Conservation (phyloP, 2,329 filamentous ascomycete species). For the Tolypocladium inflatum region DNA sequence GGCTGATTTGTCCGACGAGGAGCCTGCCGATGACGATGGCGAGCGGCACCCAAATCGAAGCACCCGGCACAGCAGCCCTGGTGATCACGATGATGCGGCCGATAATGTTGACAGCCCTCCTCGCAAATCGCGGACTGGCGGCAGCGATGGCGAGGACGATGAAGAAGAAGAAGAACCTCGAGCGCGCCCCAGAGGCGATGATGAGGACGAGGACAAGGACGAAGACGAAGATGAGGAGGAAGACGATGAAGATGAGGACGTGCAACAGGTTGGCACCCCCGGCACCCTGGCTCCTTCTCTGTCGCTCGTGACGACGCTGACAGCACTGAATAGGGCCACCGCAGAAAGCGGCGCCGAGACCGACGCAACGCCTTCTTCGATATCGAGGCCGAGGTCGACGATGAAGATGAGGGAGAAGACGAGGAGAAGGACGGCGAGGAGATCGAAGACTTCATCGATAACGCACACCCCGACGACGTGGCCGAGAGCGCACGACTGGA, state of each 20-base stretch:
- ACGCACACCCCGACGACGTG: slow-evolving; percentile 84
- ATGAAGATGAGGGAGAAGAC: slow-evolving; percentile 80
- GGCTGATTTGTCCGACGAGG: slow-evolving; percentile 60
- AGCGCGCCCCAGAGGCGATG: slow-evolving; percentile 15
- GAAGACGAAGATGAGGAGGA: slow-evolving; percentile 37
- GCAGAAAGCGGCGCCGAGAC: slow-evolving; percentile 72
- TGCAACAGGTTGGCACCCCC: slow-evolving; percentile 45
- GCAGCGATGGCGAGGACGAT: slow-evolving; percentile 30
- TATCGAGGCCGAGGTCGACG: slow-evolving; percentile 96
- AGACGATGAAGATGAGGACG: slow-evolving; percentile 58
- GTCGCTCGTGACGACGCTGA: slow-evolving; percentile 6
- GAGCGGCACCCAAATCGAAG: slow-evolving; percentile 25
- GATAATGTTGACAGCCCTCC: slow-evolving; percentile 28
- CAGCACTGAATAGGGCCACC: slow-evolving; percentile 43
- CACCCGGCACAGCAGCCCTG: slow-evolving; percentile 28
- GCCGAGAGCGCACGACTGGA: slow-evolving; percentile 70
- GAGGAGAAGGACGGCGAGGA: slow-evolving; percentile 84
- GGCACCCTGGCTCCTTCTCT: too few species aligned
- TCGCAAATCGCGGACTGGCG: slow-evolving; percentile 10
- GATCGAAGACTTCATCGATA: slow-evolving; percentile 75
- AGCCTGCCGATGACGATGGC: slow-evolving; percentile 27
- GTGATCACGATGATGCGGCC: slow-evolving; percentile 10
- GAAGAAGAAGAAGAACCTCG: slow-evolving; percentile 21
- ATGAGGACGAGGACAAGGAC: slow-evolving; percentile 25
- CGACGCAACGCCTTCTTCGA: slow-evolving; percentile 84